Conservation (phyloP, 768 basidiomycete genomes). For the Crassisporium funariophilum region DNA sequence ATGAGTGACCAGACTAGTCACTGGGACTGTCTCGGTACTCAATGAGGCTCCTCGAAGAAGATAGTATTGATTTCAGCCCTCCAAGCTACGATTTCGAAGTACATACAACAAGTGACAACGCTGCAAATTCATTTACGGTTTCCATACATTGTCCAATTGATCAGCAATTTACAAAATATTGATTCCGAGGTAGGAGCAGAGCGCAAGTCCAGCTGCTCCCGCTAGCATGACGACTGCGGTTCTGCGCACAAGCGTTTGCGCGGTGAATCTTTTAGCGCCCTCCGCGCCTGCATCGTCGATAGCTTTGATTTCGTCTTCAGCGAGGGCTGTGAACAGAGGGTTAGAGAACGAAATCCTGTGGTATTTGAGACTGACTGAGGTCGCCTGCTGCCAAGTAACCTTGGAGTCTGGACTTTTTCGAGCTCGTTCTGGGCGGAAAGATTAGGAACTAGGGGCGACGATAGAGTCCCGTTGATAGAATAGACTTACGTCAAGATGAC, state of each 20-base stretch:
- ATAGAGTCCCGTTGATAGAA: not conserved
- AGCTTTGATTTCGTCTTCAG: constrained; percentile 49
- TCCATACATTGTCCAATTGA: too few species aligned
- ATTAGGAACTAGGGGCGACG: not conserved
- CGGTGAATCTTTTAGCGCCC: constrained; percentile 27
- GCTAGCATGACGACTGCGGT: constrained; percentile 20
- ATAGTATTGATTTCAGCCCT: too few species aligned
- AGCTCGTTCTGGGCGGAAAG: constrained; percentile 51
- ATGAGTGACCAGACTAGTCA: too few species aligned
- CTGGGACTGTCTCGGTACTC: too few species aligned
- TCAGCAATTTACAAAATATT: constrained; percentile 20
- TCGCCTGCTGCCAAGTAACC: constrained; percentile 72
- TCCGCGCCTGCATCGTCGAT: constrained; percentile 60
- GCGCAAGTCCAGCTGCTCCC: constrained; percentile 22
- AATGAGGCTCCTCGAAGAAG: too few species aligned
- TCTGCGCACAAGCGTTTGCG: constrained; percentile 13
- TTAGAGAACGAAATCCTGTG: constrained; percentile 1
- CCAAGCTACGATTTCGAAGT: too few species aligned
- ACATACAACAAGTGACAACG: too few species aligned
- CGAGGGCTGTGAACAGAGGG: constrained; percentile 40
- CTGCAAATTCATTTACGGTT: too few species aligned
- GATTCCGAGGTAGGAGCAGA: constrained; percentile 24
- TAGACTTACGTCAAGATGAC: constrained; percentile 59
- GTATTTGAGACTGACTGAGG: constrained; percentile 41
- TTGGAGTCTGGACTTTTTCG: constrained; percentile 63